Evolutionary conservation across 306 rosid species (phyloP), one percentile per base, ranked within the genome.

Genomic region (Cotoneaster glaucophyllus): DNA sequence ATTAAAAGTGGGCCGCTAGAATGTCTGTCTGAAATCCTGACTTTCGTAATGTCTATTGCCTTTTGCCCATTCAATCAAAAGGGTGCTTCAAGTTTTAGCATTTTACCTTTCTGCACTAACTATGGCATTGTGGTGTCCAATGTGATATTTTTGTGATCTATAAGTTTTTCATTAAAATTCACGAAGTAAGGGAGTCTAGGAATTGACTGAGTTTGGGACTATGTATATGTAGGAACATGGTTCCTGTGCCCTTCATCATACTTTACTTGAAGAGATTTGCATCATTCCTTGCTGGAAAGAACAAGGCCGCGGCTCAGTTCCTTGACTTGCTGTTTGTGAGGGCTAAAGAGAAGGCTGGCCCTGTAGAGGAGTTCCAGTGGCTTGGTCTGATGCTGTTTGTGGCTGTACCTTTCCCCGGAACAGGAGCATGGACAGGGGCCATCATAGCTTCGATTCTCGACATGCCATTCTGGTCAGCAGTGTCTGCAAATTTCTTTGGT

Each of bases 341-440:
- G 69, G 96, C 97, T 26, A 95, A 95, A 85, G 82, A 76, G 80
- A 95, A 95, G 82, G 98, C 97, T 21, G 96, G 92, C 32, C 97
- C 97, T 3, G 92, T 92, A 53, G 90, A 95, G 83, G 97, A 95
- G 91, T 95, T 95, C 81, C 97, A 92, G 77, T 95, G 98, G 98
- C 96, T 92, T 62, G 97, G 98, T 71, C 87, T 92, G 24, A 92
- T 95, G 97, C 77, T 92, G 75, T 95, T 95, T 78, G 98, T 95
- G 58, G 97, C 97, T 25, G 97, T 95, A 77, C 98, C 97, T 76
- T 95, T 95, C 82, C 98, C 97, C 0, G 97, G 98, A 68, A 95
- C 97, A 31, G 98, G 97, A 78, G 97, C 98, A 37, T 95, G 98
- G 98, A 75, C 96, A 1, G 96, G 97, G 43, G 97, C 98, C 71